Percentiles rank a stretch among this genome's conserved stretches.
Evolutionary conservation across 441 rosid genomes (phyloP).

Genomic region (Populus hybrid): DNA sequence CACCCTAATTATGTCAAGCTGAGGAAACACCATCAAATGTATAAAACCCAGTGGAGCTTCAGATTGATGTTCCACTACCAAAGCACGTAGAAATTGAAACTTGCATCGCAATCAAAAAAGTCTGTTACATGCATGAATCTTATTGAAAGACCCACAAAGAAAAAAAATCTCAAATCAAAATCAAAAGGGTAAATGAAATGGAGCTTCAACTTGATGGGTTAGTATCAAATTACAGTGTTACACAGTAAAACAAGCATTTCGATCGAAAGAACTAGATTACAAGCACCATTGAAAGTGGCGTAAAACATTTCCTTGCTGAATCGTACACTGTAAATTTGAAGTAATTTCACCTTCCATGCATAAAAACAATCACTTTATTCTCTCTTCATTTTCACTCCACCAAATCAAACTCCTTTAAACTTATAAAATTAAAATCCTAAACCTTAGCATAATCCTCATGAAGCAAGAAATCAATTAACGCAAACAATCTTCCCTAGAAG

Average conservation of each 20-base stretch:
- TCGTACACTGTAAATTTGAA: neutral
- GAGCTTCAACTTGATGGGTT: neutral
- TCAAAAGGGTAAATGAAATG: neutral
- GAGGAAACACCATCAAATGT: neutral
- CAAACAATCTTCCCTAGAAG: neutral
- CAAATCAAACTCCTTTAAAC: neutral
- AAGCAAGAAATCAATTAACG: neutral
- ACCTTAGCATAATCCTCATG: too few relatives aligned
- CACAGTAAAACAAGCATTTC: neutral
- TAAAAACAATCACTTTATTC: neutral
- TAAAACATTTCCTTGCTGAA: neutral
- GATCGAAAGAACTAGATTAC: neutral
- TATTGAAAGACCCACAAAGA: neutral
- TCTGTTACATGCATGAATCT: neutral
- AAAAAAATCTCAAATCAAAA: neutral
- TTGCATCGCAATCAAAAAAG: neutral
- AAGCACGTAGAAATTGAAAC: neutral
- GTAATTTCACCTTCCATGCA: neutral
- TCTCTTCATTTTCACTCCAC: neutral
- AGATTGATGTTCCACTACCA: neutral
- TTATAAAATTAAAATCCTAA: neutral
- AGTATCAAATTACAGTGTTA: neutral
- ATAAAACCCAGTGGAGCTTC: neutral
- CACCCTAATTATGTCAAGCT: conserved; percentile 5
- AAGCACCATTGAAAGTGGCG: neutral